Evolutionary conservation across 257 asterid species (phyloP).

Genomic region (Solanum bulbocastanum): DNA sequence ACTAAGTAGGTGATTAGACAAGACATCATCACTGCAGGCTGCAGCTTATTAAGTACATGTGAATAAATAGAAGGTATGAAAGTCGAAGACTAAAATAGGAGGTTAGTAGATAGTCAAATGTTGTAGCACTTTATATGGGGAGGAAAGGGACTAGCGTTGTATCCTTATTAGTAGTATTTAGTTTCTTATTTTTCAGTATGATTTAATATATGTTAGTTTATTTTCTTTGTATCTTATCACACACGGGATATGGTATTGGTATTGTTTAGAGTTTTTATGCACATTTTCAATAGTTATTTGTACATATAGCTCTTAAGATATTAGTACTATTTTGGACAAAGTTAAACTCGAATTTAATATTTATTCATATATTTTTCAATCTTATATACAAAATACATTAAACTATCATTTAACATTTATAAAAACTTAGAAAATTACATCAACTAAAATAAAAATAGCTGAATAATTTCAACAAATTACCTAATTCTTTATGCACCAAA

Average conservation of each 20-base stretch:
- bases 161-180: background rate
- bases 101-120: background rate
- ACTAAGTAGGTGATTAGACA: too few species aligned
- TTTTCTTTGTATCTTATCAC: too few species aligned
- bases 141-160: background rate
- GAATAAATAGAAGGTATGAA: too few species aligned
- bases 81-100: too few species aligned
- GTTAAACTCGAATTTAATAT: background rate
- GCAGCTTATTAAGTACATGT: too few species aligned
- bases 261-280: background rate
- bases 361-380: background rate
- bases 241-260: too few species aligned
- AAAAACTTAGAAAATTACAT: background rate
- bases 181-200: too few species aligned
- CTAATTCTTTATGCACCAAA: background rate
- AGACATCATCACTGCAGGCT: background rate
- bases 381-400: background rate
- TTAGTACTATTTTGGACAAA: background rate
- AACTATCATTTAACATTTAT: background rate
- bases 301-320: background rate
- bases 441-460: background rate
- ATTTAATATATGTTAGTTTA: too few species aligned
- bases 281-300: background rate
- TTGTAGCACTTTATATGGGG: background rate
- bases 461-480: background rate